A percentile compares a stretch with the other conserved stretches of the same genome.
Conservation (phyloP, 768 basidiomycete species). For the Mycena vitilis region DNA sequence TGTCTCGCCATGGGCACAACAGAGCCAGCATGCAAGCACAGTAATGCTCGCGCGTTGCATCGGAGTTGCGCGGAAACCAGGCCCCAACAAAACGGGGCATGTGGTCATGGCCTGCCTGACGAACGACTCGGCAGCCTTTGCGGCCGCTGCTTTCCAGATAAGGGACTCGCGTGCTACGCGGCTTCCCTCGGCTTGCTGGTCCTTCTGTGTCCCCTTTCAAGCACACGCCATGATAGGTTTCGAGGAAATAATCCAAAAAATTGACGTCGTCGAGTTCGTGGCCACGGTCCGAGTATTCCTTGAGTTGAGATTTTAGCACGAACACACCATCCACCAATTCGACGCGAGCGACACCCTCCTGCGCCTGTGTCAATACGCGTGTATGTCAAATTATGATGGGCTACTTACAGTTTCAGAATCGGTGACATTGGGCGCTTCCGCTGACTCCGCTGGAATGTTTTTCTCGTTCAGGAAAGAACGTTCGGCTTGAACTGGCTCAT, state of each 20-base stretch:
- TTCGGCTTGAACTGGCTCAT: too few species aligned
- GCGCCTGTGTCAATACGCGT: not conserved
- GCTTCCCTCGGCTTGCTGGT: constrained; percentile 3
- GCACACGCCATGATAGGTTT: constrained; percentile 46
- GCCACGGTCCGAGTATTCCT: constrained; percentile 44
- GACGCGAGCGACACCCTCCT: not conserved
- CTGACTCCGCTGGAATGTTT: too few species aligned
- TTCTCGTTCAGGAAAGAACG: too few species aligned
- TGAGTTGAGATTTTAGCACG: constrained; percentile 36
- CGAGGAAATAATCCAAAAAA: constrained; percentile 42
- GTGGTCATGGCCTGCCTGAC: constrained; percentile 42
- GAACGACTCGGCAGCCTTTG: constrained; percentile 33
- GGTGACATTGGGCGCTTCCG: too few species aligned
- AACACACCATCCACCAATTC: not conserved
- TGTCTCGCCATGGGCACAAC: constrained; percentile 51
- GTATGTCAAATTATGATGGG: too few species aligned
- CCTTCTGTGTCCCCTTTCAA: not conserved
- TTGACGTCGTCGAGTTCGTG: constrained; percentile 31
- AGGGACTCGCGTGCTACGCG: constrained; percentile 27
- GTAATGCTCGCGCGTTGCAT: constrained; percentile 44
- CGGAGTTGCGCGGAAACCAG: constrained; percentile 47
- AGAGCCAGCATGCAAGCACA: constrained; percentile 50
- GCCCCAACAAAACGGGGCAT: constrained; percentile 52
- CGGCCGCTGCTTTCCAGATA: constrained; percentile 25
- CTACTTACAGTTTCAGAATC: too few species aligned